Conservation (phyloP, 176 grass and related monocot genomes). For the Urochloa ruziziensis region DNA sequence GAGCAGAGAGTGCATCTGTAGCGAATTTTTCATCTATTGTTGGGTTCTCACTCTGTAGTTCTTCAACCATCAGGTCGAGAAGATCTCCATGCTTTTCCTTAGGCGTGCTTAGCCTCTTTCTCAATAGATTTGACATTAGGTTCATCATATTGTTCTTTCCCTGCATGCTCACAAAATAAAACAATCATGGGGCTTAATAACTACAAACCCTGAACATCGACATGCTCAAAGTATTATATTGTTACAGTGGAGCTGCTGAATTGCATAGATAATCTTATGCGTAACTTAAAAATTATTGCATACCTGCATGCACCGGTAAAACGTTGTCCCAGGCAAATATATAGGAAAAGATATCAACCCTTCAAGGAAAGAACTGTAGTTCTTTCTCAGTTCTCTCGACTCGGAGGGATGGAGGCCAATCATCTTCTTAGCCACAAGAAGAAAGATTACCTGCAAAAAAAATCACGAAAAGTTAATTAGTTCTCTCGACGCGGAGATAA, state of each 20-base stretch:
- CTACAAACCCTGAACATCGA: no score
- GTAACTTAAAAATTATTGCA: no score
- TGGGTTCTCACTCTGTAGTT: background rate
- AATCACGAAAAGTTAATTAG: no score
- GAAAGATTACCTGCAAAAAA: background rate
- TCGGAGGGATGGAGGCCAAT: background rate
- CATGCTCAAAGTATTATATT: no score
- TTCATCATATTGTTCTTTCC: background rate
- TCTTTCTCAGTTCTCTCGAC: background rate
- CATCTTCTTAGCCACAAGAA: background rate
- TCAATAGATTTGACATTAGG: background rate
- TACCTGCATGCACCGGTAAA: background rate
- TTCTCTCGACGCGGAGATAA: no score
- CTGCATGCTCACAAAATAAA: no score
- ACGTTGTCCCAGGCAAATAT: background rate
- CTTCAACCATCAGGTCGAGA: constrained; percentile 2
- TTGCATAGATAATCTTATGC: no score
- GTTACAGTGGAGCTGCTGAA: no score
- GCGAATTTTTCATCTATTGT: background rate
- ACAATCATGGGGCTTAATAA: no score
- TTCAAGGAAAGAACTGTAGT: background rate
- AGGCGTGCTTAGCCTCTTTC: background rate
- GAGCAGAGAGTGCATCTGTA: background rate
- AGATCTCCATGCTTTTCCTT: background rate
- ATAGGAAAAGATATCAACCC: background rate